Percentiles rank a stretch among this genome's conserved stretches.
These are phyloP conservation scores for Trichoderma cornu-damae DNA, from an alignment of 2,329 filamentous ascomycete species.

Conservation along the genomic window DNA sequence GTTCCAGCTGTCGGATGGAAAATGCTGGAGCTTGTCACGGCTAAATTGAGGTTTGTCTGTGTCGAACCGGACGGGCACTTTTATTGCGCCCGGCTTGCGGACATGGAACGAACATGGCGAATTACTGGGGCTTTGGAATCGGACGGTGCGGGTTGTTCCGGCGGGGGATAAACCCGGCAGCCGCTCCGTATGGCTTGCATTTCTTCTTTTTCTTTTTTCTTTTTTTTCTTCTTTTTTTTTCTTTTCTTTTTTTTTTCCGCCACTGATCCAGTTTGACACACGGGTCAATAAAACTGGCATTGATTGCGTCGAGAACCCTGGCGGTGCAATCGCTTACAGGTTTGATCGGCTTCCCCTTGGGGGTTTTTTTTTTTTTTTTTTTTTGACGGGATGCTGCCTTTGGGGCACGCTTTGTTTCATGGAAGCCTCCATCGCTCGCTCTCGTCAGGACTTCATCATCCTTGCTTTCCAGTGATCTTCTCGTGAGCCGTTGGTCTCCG, in stretches of 20 bases:
- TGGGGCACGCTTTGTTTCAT: background rate
- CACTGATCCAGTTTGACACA: constrained; percentile 3
- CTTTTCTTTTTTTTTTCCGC: background rate
- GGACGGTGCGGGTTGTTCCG: constrained; percentile 21
- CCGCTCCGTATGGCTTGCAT: constrained; percentile 5
- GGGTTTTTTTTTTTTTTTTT: too few species aligned
- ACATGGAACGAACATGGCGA: constrained; percentile 12
- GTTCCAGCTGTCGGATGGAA: background rate
- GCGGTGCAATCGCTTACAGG: background rate
- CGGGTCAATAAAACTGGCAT: too few species aligned
- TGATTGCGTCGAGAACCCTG: too few species aligned
- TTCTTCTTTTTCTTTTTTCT: too few species aligned
- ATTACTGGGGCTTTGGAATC: background rate
- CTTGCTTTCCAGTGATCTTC: background rate
- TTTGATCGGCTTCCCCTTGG: background rate
- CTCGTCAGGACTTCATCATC: background rate
- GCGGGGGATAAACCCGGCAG: constrained; percentile 11
- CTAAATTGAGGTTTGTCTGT: background rate
- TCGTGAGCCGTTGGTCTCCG: background rate
- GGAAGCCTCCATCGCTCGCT: background rate
- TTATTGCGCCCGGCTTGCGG: constrained; percentile 5
- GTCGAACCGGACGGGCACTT: too few species aligned
- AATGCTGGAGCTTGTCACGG: constrained; percentile 1
- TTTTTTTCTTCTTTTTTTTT: too few species aligned
- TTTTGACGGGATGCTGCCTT: constrained; percentile 2